Conservation (phyloP, 2,329 filamentous ascomycete species). For the Aspergillus pseudonomiae region DNA sequence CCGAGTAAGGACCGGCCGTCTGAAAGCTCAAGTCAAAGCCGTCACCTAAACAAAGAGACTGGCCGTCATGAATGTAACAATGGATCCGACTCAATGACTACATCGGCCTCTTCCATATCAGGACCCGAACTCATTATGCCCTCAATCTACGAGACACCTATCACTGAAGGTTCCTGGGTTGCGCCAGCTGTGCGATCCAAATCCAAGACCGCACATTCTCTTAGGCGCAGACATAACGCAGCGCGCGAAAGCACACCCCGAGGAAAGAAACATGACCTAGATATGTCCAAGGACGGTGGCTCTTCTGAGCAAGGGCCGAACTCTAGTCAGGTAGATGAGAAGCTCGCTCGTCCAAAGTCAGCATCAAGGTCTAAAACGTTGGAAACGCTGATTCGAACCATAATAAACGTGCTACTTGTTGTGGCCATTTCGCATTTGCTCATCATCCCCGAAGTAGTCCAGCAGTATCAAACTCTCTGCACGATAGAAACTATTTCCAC, state of each 20-base stretch:
- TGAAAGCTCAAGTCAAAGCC: constrained; percentile 3
- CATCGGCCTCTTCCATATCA: constrained; percentile 32
- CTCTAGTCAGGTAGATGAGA: background rate
- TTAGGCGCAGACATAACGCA: constrained; percentile 30
- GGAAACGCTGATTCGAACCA: constrained; percentile 18
- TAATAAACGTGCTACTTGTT: constrained; percentile 32
- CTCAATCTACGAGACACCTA: constrained; percentile 39
- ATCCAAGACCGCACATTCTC: constrained; percentile 5
- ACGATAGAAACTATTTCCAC: constrained; percentile 25
- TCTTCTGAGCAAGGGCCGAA: background rate
- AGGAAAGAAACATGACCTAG: background rate
- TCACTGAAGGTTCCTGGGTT: constrained; percentile 38
- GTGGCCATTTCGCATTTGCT: constrained; percentile 37
- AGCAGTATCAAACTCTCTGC: constrained; percentile 36
- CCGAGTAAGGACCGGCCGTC: background rate
- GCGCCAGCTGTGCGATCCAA: constrained; percentile 29
- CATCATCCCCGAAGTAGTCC: constrained; percentile 38
- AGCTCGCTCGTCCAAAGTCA: background rate
- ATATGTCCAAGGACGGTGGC: background rate
- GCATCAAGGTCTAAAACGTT: background rate
- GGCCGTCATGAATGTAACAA: constrained; percentile 14
- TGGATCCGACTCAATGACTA: constrained; percentile 26
- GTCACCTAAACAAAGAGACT: constrained; percentile 15
- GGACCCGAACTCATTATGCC: constrained; percentile 46
- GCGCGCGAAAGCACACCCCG: constrained; percentile 3